A percentile compares a stretch with the other conserved stretches of the same genome.
phyloP scores from a whole-genome alignment of 306 rosid species.

The Cucumis melo region DNA sequence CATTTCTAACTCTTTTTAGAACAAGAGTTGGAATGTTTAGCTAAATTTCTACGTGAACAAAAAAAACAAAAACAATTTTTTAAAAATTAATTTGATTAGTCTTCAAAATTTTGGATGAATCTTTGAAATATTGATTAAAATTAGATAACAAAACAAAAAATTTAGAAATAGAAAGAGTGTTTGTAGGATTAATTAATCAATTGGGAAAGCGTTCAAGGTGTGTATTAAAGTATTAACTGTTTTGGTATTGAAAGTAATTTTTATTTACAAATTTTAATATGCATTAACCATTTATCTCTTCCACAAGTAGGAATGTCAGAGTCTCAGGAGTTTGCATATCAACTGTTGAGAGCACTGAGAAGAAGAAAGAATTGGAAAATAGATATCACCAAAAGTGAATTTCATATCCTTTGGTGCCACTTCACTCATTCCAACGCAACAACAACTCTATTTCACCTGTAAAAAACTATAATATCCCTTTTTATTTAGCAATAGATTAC shows the following conservation, averaged over 20 bases:
- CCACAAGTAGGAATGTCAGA: constrained; percentile 52
- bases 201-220: too few species aligned
- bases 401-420: constrained; percentile 43
- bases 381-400: constrained; percentile 43
- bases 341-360: constrained; percentile 55
- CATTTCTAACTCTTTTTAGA: too few species aligned
- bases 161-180: too few species aligned
- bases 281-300: background rate
- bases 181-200: too few species aligned
- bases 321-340: constrained; percentile 48
- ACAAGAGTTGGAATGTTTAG: too few species aligned
- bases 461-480: constrained; percentile 1
- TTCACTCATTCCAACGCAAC: constrained; percentile 40
- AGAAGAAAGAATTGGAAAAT: constrained; percentile 34
- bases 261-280: background rate
- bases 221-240: too few species aligned
- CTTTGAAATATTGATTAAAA: too few species aligned
- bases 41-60: too few species aligned
- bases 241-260: background rate
- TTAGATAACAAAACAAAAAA: too few species aligned
- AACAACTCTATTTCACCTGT: constrained; percentile 68
- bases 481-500: background rate
- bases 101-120: too few species aligned
- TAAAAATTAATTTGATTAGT: too few species aligned
- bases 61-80: too few species aligned